Conservation (phyloP, 2,329 filamentous ascomycete species). For the Aureobasidium sp. region DNA sequence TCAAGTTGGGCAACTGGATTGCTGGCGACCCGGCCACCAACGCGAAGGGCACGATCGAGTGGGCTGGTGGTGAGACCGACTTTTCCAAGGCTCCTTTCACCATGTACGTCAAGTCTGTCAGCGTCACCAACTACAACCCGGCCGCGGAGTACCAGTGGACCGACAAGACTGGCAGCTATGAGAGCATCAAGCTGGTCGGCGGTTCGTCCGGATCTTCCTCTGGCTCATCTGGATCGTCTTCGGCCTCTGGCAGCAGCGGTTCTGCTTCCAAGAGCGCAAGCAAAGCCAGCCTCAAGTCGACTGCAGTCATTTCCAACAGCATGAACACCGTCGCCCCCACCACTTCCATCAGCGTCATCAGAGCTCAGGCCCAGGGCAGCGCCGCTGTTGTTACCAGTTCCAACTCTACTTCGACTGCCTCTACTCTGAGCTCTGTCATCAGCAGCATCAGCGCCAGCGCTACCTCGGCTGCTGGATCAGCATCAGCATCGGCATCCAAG, state of each 20-base stretch:
- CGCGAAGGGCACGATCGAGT: slow-evolving; percentile 54
- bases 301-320: background rate
- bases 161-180: slow-evolving; percentile 41
- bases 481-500: background rate
- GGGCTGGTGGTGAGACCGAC: slow-evolving; percentile 56
- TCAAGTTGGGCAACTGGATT: slow-evolving; percentile 47
- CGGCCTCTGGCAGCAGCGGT: background rate
- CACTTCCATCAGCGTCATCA: slow-evolving; percentile 5
- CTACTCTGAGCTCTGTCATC: background rate
- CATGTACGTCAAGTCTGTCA: slow-evolving; percentile 46
- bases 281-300: background rate
- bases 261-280: background rate
- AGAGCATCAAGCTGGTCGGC: slow-evolving; percentile 40
- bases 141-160: slow-evolving; percentile 44
- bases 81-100: slow-evolving; percentile 43
- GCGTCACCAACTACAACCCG: slow-evolving; percentile 47
- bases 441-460: background rate
- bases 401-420: background rate
- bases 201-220: background rate
- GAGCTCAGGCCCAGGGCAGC: slow-evolving; percentile 10
- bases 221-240: background rate
- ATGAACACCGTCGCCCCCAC: background rate
- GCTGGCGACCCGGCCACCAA: slow-evolving; percentile 42
- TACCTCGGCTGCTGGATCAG: background rate
- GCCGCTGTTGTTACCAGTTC: background rate